Conservation (phyloP, 2,329 filamentous ascomycete genomes). For the Exophiala oligosperma region DNA sequence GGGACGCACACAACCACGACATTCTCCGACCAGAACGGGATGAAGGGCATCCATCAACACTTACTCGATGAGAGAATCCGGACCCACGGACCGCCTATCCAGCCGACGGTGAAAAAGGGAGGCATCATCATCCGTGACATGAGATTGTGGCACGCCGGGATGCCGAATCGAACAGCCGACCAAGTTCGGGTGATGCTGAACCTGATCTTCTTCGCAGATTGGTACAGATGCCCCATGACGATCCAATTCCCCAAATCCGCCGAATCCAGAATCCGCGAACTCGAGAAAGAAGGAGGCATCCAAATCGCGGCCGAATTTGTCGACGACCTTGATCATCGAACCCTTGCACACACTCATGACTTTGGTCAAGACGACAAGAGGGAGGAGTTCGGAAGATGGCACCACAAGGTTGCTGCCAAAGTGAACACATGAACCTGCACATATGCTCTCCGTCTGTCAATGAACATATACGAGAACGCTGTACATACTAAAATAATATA, state of each 20-base stretch:
- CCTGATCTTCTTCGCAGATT: conserved; percentile 20
- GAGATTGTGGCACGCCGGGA: conserved; percentile 64
- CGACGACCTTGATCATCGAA: conserved; percentile 9
- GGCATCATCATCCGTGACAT: conserved; percentile 60
- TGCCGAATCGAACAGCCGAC: conserved; percentile 54
- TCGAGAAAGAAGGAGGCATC: conserved; percentile 8
- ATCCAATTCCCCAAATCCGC: conserved; percentile 10
- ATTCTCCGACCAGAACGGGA: conserved; percentile 28
- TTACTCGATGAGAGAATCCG: conserved; percentile 35
- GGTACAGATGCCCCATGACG: conserved; percentile 10
- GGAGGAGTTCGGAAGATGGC: conserved; percentile 14
- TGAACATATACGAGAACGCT: no score
- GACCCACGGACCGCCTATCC: conserved; percentile 36
- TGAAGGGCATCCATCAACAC: conserved; percentile 34
- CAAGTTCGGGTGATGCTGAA: conserved; percentile 56
- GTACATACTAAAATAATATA: no score
- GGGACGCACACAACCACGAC: conserved; percentile 47
- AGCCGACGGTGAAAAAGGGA: conserved; percentile 48
- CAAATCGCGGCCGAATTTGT: conserved; percentile 13
- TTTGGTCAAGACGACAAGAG: conserved; percentile 10
- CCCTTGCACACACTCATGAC: conserved; percentile 9
- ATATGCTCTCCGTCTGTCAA: no score
- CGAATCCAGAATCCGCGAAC: conserved; percentile 2
- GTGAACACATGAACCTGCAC: no score
- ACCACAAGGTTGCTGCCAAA: conserved; percentile 1